Evolutionary conservation across 2,329 filamentous ascomycete species (phyloP).

Genomic region (Nannizziopsis arthrosporioides): DNA sequence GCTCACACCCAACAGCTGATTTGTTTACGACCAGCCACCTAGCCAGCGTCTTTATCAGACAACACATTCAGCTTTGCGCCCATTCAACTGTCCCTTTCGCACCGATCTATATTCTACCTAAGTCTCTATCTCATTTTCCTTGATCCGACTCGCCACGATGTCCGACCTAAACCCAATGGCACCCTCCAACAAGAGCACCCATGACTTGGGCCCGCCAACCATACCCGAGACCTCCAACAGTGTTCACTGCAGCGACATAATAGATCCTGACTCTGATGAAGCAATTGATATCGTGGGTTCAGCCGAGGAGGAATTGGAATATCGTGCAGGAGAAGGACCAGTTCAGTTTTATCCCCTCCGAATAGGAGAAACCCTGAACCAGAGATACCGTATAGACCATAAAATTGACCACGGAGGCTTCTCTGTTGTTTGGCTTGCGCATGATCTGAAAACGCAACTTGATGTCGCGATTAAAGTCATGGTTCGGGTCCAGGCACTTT

Average conservation of each 20-base stretch:
- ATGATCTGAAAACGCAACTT: constrained; percentile 6
- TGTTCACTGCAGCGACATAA: background rate
- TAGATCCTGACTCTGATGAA: background rate
- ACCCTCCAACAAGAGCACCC: background rate
- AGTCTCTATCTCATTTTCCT: background rate
- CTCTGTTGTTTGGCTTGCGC: constrained; percentile 11
- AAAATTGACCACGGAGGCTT: constrained; percentile 10
- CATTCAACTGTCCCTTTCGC: background rate
- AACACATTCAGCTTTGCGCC: background rate
- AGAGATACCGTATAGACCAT: constrained; percentile 10
- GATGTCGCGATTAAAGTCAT: constrained; percentile 11
- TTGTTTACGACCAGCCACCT: background rate
- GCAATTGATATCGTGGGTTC: background rate
- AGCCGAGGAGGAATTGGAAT: background rate
- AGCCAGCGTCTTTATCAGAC: background rate
- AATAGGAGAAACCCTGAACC: constrained; percentile 7
- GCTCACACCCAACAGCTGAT: background rate
- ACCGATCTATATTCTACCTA: background rate
- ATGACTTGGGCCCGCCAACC: background rate
- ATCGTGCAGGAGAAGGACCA: background rate
- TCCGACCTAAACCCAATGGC: background rate
- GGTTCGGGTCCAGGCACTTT: background rate
- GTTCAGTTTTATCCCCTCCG: constrained; percentile 9
- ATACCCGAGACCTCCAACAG: background rate
- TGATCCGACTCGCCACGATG: background rate